Conservation (phyloP, 352 stramenopile genomes). For the Aphanomyces invadans region DNA sequence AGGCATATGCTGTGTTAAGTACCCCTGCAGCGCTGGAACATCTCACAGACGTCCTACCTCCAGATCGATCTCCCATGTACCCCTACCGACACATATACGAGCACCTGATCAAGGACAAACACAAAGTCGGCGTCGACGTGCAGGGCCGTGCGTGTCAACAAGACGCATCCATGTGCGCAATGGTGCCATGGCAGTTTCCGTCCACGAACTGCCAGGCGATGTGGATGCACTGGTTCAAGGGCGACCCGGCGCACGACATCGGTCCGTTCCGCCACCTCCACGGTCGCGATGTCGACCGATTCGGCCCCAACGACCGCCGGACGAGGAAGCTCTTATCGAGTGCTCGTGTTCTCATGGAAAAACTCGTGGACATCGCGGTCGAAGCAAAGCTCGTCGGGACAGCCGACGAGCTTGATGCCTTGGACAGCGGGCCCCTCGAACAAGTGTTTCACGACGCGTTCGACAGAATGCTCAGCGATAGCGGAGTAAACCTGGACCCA, state of each 20-base stretch:
- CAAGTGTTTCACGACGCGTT: background rate
- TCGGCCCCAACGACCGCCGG: conserved; percentile 11
- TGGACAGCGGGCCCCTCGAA: background rate
- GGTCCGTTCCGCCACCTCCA: conserved; percentile 6
- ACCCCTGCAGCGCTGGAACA: background rate
- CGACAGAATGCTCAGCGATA: background rate
- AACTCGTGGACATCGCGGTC: background rate
- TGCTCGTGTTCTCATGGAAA: background rate
- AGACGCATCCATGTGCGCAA: background rate
- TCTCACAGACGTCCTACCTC: background rate
- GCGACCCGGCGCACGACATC: conserved; percentile 3
- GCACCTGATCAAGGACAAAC: conserved; percentile 3
- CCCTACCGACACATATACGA: conserved; percentile 11
- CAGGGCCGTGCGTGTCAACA: background rate
- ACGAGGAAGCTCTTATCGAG: conserved; percentile 1
- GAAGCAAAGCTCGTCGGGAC: background rate
- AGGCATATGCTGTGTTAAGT: background rate
- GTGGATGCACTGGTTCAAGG: conserved; percentile 7
- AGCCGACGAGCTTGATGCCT: background rate
- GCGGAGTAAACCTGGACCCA: background rate
- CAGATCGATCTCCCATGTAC: background rate
- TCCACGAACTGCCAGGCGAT: background rate
- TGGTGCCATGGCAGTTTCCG: conserved; percentile 8
- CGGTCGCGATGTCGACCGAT: conserved; percentile 14
- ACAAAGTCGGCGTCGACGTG: background rate